A percentile compares a stretch with the other conserved stretches of the same genome.
phyloP scores from a whole-genome alignment of 202 grass and related monocot genomes.

The Zoysia matrella region DNA sequence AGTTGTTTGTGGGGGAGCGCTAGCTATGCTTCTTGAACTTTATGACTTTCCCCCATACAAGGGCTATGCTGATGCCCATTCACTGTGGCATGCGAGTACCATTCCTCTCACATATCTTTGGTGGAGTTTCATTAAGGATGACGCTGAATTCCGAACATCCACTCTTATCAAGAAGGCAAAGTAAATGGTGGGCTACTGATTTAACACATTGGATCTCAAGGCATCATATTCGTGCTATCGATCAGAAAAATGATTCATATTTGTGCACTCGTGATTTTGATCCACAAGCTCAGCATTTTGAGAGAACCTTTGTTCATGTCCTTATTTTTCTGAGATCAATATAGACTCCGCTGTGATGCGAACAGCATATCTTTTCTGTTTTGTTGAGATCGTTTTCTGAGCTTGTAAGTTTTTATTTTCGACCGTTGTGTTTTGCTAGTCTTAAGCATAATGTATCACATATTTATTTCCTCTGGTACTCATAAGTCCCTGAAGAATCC shows the following conservation, averaged over 20 bases:
- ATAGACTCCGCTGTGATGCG: not conserved
- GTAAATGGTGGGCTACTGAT: constrained; percentile 23
- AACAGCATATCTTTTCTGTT: not conserved
- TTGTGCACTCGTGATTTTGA: not conserved
- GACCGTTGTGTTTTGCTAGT: not conserved
- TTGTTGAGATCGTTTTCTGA: not conserved
- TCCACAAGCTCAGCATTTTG: constrained; percentile 8
- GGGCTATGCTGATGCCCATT: constrained; percentile 85
- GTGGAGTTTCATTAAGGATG: constrained; percentile 95
- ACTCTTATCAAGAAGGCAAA: constrained; percentile 77
- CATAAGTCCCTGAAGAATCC: not conserved
- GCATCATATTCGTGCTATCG: constrained; percentile 7
- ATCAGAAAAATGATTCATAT: not conserved
- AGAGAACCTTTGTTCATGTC: not conserved
- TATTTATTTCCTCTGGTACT: not conserved
- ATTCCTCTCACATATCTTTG: constrained; percentile 25
- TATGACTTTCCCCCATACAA: constrained; percentile 82
- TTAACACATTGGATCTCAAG: not conserved
- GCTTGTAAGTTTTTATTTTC: not conserved
- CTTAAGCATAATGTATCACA: no score
- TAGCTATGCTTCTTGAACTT: constrained; percentile 80
- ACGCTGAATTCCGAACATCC: constrained; percentile 66
- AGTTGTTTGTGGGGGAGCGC: constrained; percentile 59
- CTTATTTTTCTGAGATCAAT: not conserved
- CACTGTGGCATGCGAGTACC: constrained; percentile 82